Conservation (phyloP, 441 rosid genomes). For the Erodium moschatum region DNA sequence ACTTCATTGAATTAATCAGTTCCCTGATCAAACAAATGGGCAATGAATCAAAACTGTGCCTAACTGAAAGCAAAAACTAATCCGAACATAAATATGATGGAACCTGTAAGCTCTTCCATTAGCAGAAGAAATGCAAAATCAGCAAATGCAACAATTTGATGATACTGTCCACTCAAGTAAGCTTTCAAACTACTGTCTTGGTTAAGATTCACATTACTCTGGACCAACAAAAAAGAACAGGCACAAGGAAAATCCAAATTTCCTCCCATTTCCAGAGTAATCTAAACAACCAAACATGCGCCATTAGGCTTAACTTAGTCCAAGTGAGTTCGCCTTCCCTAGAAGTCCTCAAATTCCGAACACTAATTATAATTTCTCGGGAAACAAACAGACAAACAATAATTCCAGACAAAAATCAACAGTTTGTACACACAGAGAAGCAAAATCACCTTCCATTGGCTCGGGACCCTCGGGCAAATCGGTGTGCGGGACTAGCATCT, state of each 20-base stretch:
- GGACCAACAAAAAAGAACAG: background rate
- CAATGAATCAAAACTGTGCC: background rate
- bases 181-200: background rate
- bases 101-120: background rate
- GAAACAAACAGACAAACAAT: constrained; percentile 6
- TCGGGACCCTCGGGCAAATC: constrained; percentile 85
- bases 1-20: background rate
- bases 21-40: too few relatives aligned
- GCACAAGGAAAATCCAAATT: background rate
- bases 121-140: background rate
- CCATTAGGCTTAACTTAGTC: background rate
- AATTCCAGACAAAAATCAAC: background rate
- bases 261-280: background rate
- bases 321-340: constrained; percentile 4
- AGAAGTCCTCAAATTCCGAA: background rate
- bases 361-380: background rate
- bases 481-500: constrained; percentile 90
- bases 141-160: constrained; percentile 1
- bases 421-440: background rate
- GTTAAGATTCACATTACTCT: background rate
- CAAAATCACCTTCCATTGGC: constrained; percentile 74
- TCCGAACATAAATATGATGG: background rate
- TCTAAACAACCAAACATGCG: background rate
- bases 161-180: background rate
- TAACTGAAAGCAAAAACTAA: background rate